A percentile compares a stretch with the other conserved stretches of the same genome.
Conservation (phyloP, 805 yeast genomes). For the Nakazawaea sp. region DNA sequence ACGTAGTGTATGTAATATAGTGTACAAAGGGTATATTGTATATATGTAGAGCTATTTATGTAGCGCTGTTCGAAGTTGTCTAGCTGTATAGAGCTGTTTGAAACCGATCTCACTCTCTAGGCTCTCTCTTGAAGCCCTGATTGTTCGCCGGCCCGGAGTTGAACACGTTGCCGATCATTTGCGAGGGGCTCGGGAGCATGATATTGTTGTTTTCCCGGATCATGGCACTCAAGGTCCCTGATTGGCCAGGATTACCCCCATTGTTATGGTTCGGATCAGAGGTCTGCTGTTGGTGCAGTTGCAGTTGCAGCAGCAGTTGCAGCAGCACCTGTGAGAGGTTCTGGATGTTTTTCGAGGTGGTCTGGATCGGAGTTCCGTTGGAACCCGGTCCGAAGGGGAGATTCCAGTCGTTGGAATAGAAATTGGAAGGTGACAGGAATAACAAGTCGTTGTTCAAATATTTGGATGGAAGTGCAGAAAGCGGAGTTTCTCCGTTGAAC, state of each 20-base stretch:
- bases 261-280: conserved; percentile 20
- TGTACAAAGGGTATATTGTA: too few relatives aligned
- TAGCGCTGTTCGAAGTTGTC: too few relatives aligned
- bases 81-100: too few relatives aligned
- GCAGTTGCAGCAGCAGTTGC: not conserved
- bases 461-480: conserved; percentile 62
- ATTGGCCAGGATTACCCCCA: conserved; percentile 20
- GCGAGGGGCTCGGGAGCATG: conserved; percentile 20
- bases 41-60: too few relatives aligned
- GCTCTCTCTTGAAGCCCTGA: too few relatives aligned
- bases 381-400: conserved; percentile 39
- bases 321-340: conserved; percentile 7
- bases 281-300: not conserved
- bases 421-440: conserved; percentile 77
- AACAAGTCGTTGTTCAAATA: conserved; percentile 52
- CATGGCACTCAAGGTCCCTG: conserved; percentile 6
- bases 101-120: too few relatives aligned
- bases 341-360: not conserved
- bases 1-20: too few relatives aligned
- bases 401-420: conserved; percentile 57
- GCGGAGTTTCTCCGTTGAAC: conserved; percentile 55
- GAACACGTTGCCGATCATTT: conserved; percentile 20
- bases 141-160: too few relatives aligned
- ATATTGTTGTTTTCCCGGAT: conserved; percentile 17
- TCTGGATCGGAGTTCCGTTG: conserved; percentile 26